These are phyloP conservation scores for Botrytis pseudocinerea DNA, from an alignment of 2,329 filamentous ascomycete genomes.

Conservation along the genomic window DNA sequence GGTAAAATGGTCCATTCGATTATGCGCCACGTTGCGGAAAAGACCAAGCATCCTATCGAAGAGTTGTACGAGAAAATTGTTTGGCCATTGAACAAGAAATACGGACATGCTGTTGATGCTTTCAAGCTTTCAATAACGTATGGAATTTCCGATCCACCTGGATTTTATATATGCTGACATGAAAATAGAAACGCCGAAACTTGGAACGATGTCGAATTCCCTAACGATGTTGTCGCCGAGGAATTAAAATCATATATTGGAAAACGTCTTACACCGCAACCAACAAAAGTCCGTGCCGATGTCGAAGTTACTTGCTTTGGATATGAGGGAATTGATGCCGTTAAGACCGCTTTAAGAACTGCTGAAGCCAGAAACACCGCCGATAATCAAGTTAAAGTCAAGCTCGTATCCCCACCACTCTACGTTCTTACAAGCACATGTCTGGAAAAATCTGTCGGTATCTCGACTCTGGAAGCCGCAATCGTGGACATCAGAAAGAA, in stretches of 20 bases:
- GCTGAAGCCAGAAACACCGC: conserved; percentile 91
- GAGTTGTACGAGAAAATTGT: conserved; percentile 89
- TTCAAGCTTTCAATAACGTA: conserved; percentile 99
- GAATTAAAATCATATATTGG: conserved; percentile 94
- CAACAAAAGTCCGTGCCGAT: conserved; percentile 98
- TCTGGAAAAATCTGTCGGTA: conserved; percentile 86
- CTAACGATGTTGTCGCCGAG: conserved; percentile 78
- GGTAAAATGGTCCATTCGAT: conserved; percentile 99
- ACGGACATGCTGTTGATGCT: conserved; percentile 92
- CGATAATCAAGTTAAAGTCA: conserved; percentile 95
- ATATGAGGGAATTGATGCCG: conserved; percentile 97
- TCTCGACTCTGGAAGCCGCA: conserved; percentile 80
- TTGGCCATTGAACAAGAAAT: conserved; percentile 98
- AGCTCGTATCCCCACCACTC: conserved; percentile 93
- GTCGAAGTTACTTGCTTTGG: conserved; percentile 94
- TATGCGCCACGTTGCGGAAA: conserved; percentile 98
- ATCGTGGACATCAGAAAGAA: conserved; percentile 82
- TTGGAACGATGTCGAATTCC: conserved; percentile 90
- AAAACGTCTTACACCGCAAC: conserved; percentile 95
- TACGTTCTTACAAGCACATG: conserved; percentile 97
- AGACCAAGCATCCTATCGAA: conserved; percentile 93
- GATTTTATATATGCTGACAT: conserved; percentile 26
- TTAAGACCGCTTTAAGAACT: conserved; percentile 87
- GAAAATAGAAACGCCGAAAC: conserved; percentile 81
- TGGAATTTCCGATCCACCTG: conserved; percentile 38